These are phyloP conservation scores for Tilletiopsis washingtonensis DNA, from an alignment of 1,284 basidiomycete species.

Conservation along the genomic window DNA sequence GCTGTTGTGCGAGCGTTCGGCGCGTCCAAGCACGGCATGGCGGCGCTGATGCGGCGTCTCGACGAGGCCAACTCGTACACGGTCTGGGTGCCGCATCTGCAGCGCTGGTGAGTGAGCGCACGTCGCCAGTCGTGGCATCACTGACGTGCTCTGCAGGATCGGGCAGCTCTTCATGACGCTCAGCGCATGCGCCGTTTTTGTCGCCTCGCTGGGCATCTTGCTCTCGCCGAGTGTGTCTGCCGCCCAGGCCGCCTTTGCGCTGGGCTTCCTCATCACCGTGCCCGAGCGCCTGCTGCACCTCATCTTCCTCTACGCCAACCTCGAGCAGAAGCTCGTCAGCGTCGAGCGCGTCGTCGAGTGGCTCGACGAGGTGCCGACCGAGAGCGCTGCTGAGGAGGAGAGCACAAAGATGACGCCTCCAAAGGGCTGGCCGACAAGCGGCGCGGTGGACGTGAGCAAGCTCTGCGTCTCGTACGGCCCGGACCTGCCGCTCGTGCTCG, in stretches of 20 bases:
- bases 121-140: too few relatives aligned
- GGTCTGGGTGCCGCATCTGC: constrained; percentile 25
- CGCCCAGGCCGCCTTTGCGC: constrained; percentile 32
- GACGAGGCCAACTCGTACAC: constrained; percentile 50
- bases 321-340: constrained; percentile 16
- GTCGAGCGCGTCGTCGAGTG: constrained; percentile 53
- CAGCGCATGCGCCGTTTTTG: constrained; percentile 51
- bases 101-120: too few relatives aligned
- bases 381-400: constrained; percentile 9
- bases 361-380: constrained; percentile 11
- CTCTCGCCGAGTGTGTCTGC: constrained; percentile 47
- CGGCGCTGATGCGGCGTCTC: constrained; percentile 49
- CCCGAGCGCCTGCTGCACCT: constrained; percentile 42
- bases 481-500: constrained; percentile 52
- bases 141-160: too few relatives aligned
- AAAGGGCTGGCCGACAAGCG: constrained; percentile 52
- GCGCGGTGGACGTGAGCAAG: constrained; percentile 50
- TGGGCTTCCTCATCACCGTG: constrained; percentile 43
- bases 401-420: constrained; percentile 4
- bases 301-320: constrained; percentile 28
- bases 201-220: constrained; percentile 50
- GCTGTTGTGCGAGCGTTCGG: constrained; percentile 53
- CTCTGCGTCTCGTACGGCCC: constrained; percentile 52
- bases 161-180: constrained; percentile 47
- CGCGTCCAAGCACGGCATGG: constrained; percentile 51